Base-by-base conservation (phyloP, 345 rosid species). In the Linum tenue region DNA sequence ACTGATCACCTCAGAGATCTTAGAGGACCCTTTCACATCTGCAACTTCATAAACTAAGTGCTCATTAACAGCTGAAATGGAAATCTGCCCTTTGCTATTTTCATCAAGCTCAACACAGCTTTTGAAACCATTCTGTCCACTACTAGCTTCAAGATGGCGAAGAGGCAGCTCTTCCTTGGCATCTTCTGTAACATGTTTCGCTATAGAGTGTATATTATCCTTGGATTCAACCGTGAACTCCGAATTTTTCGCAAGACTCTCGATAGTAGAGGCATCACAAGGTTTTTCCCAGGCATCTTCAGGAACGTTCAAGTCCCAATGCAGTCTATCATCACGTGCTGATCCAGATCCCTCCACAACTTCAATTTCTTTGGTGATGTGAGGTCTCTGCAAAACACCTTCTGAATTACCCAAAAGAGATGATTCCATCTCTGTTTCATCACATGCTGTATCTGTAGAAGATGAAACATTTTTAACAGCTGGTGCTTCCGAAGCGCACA, bases 251-350 rank as follows among this genome's bases (percentile, higher is more conserved):
- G 51, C 64, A 70, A 59, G 40, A 50, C 70, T 65, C 56, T 15
- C 72, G 67, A 55, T 72, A 39, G 14, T 66, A 42, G 16, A 68
- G 40, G 12, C 51, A 62, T 79, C 80, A 71, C 73, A 70, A 67
- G 82, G 75, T 67, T 68, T 73, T 39, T 71, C 80, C 83, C 87
- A 85, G 62, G 78, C 80, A 70, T 83, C 88, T 65, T 73, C 74
- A 36, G 78, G 36, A 51, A 82, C 72, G 72, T 83, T 85, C 64
- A 84, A 76, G 65, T 84, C 85, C 82, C 82, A 80, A 40, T 64
- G 77, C 37, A 73, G 62, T 73, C 75, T 80, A 53, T 56, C 67
- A 66, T 72, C 73, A 59, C 66, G 67, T 39, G 60, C 42, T 53
- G 75, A 64, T 7, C 60, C 59, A 5, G 72, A 63, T 60, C 7